phyloP scores from a whole-genome alignment of 139 green algal species.

The Deuterostichococcus epilithicus region DNA sequence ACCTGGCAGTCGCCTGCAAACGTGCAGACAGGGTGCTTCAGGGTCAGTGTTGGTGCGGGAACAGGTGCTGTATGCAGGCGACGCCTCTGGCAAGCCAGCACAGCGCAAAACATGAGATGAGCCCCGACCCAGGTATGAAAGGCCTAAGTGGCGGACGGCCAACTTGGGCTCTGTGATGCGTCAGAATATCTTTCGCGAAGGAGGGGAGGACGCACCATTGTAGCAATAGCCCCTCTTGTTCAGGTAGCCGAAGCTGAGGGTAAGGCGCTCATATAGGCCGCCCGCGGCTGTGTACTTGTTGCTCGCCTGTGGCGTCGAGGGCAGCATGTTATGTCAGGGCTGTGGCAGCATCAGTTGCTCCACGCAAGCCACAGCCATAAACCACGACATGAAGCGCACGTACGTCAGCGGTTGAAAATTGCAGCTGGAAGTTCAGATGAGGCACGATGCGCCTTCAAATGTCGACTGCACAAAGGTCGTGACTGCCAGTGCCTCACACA shows the following conservation, averaged over 20 bases:
- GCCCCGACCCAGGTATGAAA: too few relatives aligned
- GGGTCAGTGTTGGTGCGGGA: too few relatives aligned
- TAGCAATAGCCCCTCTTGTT: conserved; percentile 37
- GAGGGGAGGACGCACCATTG: neutral
- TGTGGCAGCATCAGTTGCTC: too few relatives aligned
- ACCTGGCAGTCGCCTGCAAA: conserved; percentile 14
- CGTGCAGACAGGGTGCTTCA: neutral
- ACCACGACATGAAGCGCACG: conserved; percentile 26
- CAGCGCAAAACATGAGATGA: too few relatives aligned
- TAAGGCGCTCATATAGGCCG: conserved; percentile 14
- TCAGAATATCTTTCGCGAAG: too few relatives aligned
- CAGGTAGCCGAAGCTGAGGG: conserved; percentile 30
- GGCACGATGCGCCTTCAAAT: too few relatives aligned
- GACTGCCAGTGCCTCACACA: neutral
- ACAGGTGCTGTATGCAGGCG: too few relatives aligned
- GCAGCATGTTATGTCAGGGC: too few relatives aligned
- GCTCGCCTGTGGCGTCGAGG: conserved; percentile 27
- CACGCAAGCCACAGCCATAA: too few relatives aligned
- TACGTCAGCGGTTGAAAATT: conserved; percentile 26
- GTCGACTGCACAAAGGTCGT: neutral
- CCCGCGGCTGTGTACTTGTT: neutral
- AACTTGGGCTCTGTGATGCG: too few relatives aligned
- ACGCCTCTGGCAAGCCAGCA: too few relatives aligned
- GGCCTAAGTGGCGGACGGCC: too few relatives aligned
- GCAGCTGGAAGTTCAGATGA: conserved; percentile 16